phyloP scores from a whole-genome alignment of 768 basidiomycete genomes.

The Brasilioporus rufonigricans region DNA sequence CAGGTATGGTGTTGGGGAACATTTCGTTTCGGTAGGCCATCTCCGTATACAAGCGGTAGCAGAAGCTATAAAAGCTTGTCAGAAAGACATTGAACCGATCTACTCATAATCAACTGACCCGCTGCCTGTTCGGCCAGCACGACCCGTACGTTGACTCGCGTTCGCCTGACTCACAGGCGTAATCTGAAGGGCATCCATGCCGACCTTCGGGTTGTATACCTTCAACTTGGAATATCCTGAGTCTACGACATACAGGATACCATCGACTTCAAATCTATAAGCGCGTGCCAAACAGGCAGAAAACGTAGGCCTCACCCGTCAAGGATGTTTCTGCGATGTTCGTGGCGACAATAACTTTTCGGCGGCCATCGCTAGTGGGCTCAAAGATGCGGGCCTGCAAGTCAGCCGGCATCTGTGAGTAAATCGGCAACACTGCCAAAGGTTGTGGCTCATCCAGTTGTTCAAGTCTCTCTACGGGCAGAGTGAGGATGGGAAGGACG shows the following conservation, averaged over 20 bases:
- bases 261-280: constrained; percentile 65
- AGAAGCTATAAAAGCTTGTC: constrained; percentile 55
- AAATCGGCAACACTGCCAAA: constrained; percentile 92
- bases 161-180: constrained; percentile 99
- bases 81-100: not conserved
- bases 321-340: constrained; percentile 99
- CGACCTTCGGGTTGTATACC: constrained; percentile 98
- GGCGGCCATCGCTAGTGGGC: constrained; percentile 86
- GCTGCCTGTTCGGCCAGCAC: constrained; percentile 93
- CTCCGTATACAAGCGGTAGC: constrained; percentile 96
- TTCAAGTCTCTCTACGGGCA: constrained; percentile 71
- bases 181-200: constrained; percentile 99
- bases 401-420: constrained; percentile 99
- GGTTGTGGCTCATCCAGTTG: constrained; percentile 91
- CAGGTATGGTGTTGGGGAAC: constrained; percentile 94
- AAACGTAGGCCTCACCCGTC: constrained; percentile 55
- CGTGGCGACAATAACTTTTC: constrained; percentile 97
- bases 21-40: constrained; percentile 96
- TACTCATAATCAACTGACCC: constrained; percentile 55
- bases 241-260: constrained; percentile 96
- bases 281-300: not conserved
- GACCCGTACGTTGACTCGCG: constrained; percentile 92
- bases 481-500: not conserved
- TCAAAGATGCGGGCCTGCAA: constrained; percentile 98
- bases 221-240: constrained; percentile 97